Conservation (phyloP, 2,329 filamentous ascomycete genomes). For the Bretziella fagacearum region DNA sequence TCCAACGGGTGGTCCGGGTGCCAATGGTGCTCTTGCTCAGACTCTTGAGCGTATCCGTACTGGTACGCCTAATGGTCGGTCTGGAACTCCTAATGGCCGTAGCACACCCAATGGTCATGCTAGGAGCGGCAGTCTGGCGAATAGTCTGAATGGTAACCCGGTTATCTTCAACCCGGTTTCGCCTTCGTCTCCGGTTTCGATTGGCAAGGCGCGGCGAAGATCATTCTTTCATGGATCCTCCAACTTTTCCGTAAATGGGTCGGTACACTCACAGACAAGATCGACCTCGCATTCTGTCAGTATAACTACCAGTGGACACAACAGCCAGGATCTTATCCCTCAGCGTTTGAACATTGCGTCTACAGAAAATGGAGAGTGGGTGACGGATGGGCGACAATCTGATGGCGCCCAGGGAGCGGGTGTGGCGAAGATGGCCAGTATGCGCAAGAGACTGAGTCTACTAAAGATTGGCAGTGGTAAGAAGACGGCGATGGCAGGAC, state of each 20-base stretch:
- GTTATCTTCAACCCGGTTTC: slow-evolving; percentile 7
- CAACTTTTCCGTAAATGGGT: slow-evolving; percentile 6
- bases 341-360: slow-evolving; percentile 2
- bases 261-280: neutral
- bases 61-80: slow-evolving; percentile 1
- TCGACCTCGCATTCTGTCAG: neutral
- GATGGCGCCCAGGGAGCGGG: slow-evolving; percentile 18
- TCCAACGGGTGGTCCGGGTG: neutral
- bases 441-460: slow-evolving; percentile 64
- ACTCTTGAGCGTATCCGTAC: slow-evolving; percentile 9
- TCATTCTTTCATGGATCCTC: slow-evolving; percentile 13
- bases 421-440: slow-evolving; percentile 34
- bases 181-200: neutral
- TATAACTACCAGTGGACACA: neutral
- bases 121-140: slow-evolving; percentile 11
- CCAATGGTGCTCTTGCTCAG: slow-evolving; percentile 7
- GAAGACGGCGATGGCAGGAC: slow-evolving; percentile 34
- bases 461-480: slow-evolving; percentile 55
- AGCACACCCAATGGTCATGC: neutral
- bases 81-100: neutral
- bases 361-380: slow-evolving; percentile 19
- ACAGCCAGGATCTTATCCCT: neutral
- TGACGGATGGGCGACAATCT: slow-evolving; percentile 10
- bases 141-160: slow-evolving; percentile 12
- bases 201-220: slow-evolving; percentile 12